Evolutionary conservation across 208 protist species (phyloP).

Genomic region (Tritrichomonas musculus): DNA sequence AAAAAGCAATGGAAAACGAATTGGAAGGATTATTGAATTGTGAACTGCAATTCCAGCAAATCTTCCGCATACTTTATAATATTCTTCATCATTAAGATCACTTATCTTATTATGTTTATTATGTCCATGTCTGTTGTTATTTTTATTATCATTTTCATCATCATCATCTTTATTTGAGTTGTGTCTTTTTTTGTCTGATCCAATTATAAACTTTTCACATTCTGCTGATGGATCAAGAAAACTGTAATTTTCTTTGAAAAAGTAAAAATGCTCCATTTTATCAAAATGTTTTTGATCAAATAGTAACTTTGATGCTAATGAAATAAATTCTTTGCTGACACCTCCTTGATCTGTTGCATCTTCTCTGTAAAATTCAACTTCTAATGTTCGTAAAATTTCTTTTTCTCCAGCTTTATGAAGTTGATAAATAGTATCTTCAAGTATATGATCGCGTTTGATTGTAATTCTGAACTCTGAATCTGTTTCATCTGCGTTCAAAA

Average conservation of each 20-base stretch:
- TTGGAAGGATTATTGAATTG: conserved; percentile 76
- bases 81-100: too few relatives aligned
- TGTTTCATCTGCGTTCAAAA: too few relatives aligned
- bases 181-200: too few relatives aligned
- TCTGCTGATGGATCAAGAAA: too few relatives aligned
- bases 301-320: conserved; percentile 72
- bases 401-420: neutral
- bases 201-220: too few relatives aligned
- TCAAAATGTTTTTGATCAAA: conserved; percentile 66
- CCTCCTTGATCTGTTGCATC: conserved; percentile 84
- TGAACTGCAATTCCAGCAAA: conserved; percentile 75
- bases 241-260: too few relatives aligned
- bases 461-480: too few relatives aligned
- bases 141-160: too few relatives aligned
- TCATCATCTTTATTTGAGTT: too few relatives aligned
- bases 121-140: too few relatives aligned
- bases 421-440: conserved; percentile 8
- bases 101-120: too few relatives aligned
- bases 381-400: conserved; percentile 68
- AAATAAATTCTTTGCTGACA: conserved; percentile 85
- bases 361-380: conserved; percentile 71
- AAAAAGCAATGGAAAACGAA: conserved; percentile 67
- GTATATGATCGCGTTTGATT: conserved; percentile 15
- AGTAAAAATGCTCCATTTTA: too few relatives aligned
- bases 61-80: conserved; percentile 42